Evolutionary conservation across 78 protist genomes (phyloP).

Genomic region (Speleostelium caveatum): DNA sequence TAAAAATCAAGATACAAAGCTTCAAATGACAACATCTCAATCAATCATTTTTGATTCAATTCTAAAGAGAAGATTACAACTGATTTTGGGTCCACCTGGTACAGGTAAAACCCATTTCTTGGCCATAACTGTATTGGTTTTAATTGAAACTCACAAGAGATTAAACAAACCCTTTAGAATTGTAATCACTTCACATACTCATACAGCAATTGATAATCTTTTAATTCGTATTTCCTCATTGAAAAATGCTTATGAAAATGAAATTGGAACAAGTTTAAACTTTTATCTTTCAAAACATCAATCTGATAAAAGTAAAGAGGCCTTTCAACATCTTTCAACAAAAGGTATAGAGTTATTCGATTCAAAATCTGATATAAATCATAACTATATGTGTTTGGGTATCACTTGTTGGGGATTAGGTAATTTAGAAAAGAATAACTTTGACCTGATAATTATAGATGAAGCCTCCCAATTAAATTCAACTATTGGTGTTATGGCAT

Average conservation of each 20-base stretch:
- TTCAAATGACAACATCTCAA: slow-evolving; percentile 43
- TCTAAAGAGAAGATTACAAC: slow-evolving; percentile 35
- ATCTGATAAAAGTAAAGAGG: not conserved
- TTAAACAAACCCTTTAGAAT: slow-evolving; percentile 10
- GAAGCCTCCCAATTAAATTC: slow-evolving; percentile 65
- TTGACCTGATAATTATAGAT: slow-evolving; percentile 50
- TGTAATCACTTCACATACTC: slow-evolving; percentile 57
- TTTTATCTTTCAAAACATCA: slow-evolving; percentile 30
- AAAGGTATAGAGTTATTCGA: not conserved
- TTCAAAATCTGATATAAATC: not conserved
- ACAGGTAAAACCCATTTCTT: slow-evolving; percentile 77
- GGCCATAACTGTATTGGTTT: slow-evolving; percentile 42
- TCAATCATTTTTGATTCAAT: not conserved
- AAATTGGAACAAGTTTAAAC: slow-evolving; percentile 14
- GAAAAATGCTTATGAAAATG: slow-evolving; percentile 36
- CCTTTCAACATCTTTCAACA: not conserved
- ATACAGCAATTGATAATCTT: slow-evolving; percentile 71
- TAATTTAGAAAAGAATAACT: not conserved
- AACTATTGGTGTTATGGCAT: slow-evolving; percentile 12
- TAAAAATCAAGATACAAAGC: not conserved
- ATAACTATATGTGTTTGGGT: slow-evolving; percentile 11
- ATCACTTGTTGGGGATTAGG: slow-evolving; percentile 54
- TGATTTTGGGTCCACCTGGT: slow-evolving; percentile 71
- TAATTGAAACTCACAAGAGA: slow-evolving; percentile 24
- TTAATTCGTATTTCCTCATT: slow-evolving; percentile 15